These are phyloP conservation scores for Chlorociboria aeruginascens DNA, from an alignment of 495 filamentous ascomycete genomes.

Conservation along the genomic window DNA sequence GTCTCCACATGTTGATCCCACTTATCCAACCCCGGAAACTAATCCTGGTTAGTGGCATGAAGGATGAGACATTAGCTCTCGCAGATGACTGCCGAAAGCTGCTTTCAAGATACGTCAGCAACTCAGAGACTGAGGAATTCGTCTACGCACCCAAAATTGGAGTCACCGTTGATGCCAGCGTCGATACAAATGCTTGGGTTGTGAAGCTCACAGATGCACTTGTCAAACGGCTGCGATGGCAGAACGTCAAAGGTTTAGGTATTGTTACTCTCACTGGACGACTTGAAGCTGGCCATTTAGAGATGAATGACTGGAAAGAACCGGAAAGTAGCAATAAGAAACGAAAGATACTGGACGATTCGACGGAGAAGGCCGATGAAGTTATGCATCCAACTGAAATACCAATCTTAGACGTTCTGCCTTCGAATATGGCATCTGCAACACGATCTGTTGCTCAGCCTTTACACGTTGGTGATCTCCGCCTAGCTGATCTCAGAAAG, in stretches of 20 bases:
- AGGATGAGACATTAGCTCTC: conserved; percentile 62
- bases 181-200: conserved; percentile 96
- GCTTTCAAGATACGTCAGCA: conserved; percentile 31
- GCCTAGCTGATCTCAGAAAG: conserved; percentile 77
- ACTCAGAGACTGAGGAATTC: conserved; percentile 33
- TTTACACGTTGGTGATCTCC: conserved; percentile 86
- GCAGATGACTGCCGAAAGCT: conserved; percentile 74
- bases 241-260: conserved; percentile 77
- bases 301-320: conserved; percentile 23
- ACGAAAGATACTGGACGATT: conserved; percentile 41
- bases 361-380: conserved; percentile 13
- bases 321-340: conserved; percentile 43
- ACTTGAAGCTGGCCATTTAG: conserved; percentile 26
- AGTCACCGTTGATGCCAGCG: conserved; percentile 69
- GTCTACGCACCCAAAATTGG: conserved; percentile 74
- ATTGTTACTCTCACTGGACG: conserved; percentile 78
- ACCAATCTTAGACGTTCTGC: conserved; percentile 69
- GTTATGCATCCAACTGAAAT: conserved; percentile 9
- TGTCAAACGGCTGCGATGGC: conserved; percentile 80
- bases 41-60: conserved; percentile 71
- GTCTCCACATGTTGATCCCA: conserved; percentile 86
- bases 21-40: conserved; percentile 89
- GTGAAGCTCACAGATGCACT: conserved; percentile 78
- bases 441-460: conserved; percentile 71
- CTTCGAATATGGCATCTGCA: conserved; percentile 62